A percentile compares a stretch with the other conserved stretches of the same genome.
Conservation (phyloP, 139 green algal genomes). For the Chlorokybus atmophyticus region DNA sequence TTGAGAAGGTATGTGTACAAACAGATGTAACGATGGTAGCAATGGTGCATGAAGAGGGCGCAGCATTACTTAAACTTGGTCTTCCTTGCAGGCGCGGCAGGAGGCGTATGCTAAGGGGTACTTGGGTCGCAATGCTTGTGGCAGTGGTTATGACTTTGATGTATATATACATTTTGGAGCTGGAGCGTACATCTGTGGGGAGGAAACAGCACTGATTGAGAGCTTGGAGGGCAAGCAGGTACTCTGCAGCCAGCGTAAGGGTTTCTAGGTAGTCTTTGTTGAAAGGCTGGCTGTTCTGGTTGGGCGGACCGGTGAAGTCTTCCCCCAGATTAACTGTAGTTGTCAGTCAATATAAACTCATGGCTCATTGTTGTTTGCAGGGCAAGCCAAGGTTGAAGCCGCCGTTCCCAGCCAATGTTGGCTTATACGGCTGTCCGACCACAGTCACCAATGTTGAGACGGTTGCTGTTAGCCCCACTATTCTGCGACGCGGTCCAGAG, state of each 20-base stretch:
- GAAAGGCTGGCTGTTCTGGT: no score
- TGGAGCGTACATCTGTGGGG: constrained; percentile 96
- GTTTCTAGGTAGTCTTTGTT: no score
- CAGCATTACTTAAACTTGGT: no score
- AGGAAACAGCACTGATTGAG: constrained; percentile 97
- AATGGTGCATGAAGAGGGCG: no score
- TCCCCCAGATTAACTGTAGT: no score
- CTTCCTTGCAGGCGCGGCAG: no score
- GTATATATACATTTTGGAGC: constrained; percentile 85
- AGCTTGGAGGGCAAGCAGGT: constrained; percentile 90
- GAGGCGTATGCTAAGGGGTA: constrained; percentile 36
- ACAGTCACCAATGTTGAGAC: constrained; percentile 97
- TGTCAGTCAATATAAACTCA: constrained; percentile 13
- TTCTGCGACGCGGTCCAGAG: constrained; percentile 81
- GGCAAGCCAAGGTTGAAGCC: constrained; percentile 94
- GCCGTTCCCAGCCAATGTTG: constrained; percentile 88
- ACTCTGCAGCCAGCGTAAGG: no score
- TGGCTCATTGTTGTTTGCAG: no score
- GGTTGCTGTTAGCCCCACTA: constrained; percentile 89
- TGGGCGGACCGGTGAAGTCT: no score
- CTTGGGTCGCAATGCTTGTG: constrained; percentile 85
- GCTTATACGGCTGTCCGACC: constrained; percentile 92
- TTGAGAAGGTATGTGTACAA: no score
- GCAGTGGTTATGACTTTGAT: constrained; percentile 83
- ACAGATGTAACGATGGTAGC: no score